Base-by-base conservation (phyloP, 164 flowering plant genomes). In the Aristolochia californica region DNA sequence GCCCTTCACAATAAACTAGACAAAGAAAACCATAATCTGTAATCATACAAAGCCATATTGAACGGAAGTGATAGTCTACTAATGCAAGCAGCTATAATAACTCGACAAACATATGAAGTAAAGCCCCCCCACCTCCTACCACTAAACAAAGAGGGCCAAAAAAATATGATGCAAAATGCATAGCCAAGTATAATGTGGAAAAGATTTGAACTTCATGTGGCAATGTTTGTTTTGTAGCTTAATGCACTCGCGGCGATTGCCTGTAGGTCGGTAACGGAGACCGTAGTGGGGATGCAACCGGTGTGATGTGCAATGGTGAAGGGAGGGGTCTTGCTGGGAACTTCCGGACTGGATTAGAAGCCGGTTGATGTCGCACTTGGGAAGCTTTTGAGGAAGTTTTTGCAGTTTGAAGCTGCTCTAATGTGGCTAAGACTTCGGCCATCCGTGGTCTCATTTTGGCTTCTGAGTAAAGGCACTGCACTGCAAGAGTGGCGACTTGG, bases 361-460 rank as follows among this genome's bases (percentile, higher is more conserved):
- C 49, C 55, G 54, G 53, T 56, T 51, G 26, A 43, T 71, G 69
- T 23, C 62, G 71, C 13, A 68, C 18, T 12, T 59, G 80, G 45
- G 72, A 63, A 34, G 25, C 43, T 61, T 72, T 79, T 30, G 69
- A 17, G 21, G 63, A 61, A 40, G 48, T 66, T 62, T 79, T 83
- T 0, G 70, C 73, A 55, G 72, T 43, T 52, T 77, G 83, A 53
- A 87, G 66, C 63, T 78, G 82, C 63, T 85, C 95, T 9, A 88
- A 70, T 40, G 74, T 64, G 10, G 67, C 70, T 40, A 88, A 68
- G 20, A 88, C 95, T 30, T 82, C 82, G 5, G 83, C 21, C 90
- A 86, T 88, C 24, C 65, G 65, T 47, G 95, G 96, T 65, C 95
- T 71, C 17, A 47, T 48, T 59, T 76, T 86, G 2, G 95, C 74